Evolutionary conservation across 176 grass and related monocot species (phyloP), one percentile per base, ranked within the genome.

Genomic region (Ampelocalamus luodianensis): DNA sequence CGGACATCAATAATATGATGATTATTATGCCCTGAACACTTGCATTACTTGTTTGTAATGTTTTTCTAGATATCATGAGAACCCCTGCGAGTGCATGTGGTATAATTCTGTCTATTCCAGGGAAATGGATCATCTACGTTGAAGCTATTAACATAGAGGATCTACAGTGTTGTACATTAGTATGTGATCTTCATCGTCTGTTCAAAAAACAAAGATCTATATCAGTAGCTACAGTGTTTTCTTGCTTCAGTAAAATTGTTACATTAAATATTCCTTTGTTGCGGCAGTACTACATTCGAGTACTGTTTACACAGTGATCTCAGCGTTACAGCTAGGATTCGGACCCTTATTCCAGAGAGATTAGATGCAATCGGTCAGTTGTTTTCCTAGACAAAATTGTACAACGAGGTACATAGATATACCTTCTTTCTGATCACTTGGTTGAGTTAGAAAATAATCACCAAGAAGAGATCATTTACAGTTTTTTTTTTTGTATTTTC

Each of bases 351-450:
- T 83, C 12, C 64, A 86, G 39, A 68, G 68, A 39, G 75, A n/a
- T 51, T 83, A 42, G 26, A 54, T 56, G 22, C 29, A 72, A 83
- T 71, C 23, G 2, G 63, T 75, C 40, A 79, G 50, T 59, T 68
- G 32, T 18, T 79, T 87, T 13, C 26, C 17, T 83, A 49, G 59
- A 79, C 8, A 42, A 80, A 83, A 79, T 79, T 32, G 77, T 42
- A 79, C 38, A 79, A 36, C 17, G 59, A 68, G 80, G 80, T 74
- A 87, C 61, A 84, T 83, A 90, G 59, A 69, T 74, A 5, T 56
- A 76, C 72, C 61, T 77, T 82, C 64, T 68, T 87, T 44, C 50
- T 34, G 13, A 22, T 74, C 75, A 85, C 61, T 79, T 90, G 53
- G 74, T 18, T 83, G 13, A 60, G 80, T 66, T 83, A 73, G 49